A percentile compares a stretch with the other conserved stretches of the same genome.
Conservation (phyloP, 202 grass and related monocot species). For the Zoysia matrella region DNA sequence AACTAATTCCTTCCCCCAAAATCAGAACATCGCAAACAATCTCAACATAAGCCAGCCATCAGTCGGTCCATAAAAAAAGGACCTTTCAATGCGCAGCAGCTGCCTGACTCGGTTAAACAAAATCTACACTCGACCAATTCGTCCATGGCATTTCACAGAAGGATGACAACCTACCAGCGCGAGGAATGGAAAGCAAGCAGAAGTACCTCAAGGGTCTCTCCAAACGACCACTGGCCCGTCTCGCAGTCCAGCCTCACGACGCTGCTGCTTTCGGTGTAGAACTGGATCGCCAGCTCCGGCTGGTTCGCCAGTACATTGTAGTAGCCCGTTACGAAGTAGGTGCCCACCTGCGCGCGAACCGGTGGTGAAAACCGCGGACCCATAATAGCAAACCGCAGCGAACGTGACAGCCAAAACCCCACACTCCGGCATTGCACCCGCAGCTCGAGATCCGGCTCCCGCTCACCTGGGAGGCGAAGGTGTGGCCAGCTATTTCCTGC, state of each 20-base stretch:
- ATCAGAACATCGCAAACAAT: neutral
- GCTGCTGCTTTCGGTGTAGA: slow-evolving; percentile 66
- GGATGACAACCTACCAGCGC: neutral
- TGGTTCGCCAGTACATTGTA: slow-evolving; percentile 68
- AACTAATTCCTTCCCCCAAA: neutral
- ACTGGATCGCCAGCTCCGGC: slow-evolving; percentile 56
- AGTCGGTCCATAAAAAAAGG: neutral
- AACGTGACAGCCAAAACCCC: slow-evolving; percentile 24
- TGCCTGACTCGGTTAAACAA: slow-evolving; percentile 17
- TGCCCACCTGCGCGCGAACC: slow-evolving; percentile 59
- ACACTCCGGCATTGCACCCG: neutral
- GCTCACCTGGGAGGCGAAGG: slow-evolving; percentile 52
- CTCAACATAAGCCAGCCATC: neutral
- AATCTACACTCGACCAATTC: neutral
- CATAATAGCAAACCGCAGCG: neutral
- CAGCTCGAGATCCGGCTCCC: neutral
- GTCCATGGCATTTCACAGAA: neutral
- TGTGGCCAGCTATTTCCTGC: slow-evolving; percentile 30
- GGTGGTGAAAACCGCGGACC: neutral
- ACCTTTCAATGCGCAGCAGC: neutral
- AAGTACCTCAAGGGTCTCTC: slow-evolving; percentile 59
- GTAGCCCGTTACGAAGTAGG: slow-evolving; percentile 71
- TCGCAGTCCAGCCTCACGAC: slow-evolving; percentile 58
- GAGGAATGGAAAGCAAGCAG: neutral
- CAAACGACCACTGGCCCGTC: slow-evolving; percentile 49